Conservation (phyloP, 192 early-diverging fungal species). For the Coemansia sp. region DNA sequence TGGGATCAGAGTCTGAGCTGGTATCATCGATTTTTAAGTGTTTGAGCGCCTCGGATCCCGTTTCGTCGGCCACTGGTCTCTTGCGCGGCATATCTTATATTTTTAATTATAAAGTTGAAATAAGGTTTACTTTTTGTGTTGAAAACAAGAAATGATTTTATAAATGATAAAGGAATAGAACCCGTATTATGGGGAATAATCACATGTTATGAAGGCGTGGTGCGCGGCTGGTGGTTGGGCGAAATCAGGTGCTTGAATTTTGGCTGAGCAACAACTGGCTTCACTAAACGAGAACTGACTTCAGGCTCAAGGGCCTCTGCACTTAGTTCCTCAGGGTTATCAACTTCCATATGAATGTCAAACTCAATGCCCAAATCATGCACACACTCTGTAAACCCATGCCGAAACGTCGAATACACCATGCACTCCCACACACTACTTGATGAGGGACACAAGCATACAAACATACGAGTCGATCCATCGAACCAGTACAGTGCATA, state of each 20-base stretch:
- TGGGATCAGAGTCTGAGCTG: not conserved
- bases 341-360: slow-evolving; percentile 69
- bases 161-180: too few species aligned
- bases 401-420: slow-evolving; percentile 81
- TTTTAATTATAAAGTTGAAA: too few species aligned
- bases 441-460: slow-evolving; percentile 79
- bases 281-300: slow-evolving; percentile 10
- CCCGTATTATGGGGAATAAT: not conserved
- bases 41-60: not conserved
- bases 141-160: too few species aligned
- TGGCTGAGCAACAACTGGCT: slow-evolving; percentile 13
- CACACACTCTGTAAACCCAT: slow-evolving; percentile 59
- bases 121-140: too few species aligned
- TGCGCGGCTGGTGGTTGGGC: slow-evolving; percentile 41
- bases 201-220: slow-evolving; percentile 21
- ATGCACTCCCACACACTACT: slow-evolving; percentile 88
- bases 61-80: not conserved
- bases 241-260: slow-evolving; percentile 44
- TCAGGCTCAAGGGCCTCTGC: slow-evolving; percentile 58
- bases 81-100: not conserved
- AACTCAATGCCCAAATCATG: slow-evolving; percentile 60
- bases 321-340: slow-evolving; percentile 59
- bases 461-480: slow-evolving; percentile 59
- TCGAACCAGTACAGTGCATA: slow-evolving; percentile 56
- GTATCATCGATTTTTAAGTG: not conserved